Evolutionary conservation across 371 early-diverging fungal species (phyloP).

Genomic region (Synchytrium microbalum): DNA sequence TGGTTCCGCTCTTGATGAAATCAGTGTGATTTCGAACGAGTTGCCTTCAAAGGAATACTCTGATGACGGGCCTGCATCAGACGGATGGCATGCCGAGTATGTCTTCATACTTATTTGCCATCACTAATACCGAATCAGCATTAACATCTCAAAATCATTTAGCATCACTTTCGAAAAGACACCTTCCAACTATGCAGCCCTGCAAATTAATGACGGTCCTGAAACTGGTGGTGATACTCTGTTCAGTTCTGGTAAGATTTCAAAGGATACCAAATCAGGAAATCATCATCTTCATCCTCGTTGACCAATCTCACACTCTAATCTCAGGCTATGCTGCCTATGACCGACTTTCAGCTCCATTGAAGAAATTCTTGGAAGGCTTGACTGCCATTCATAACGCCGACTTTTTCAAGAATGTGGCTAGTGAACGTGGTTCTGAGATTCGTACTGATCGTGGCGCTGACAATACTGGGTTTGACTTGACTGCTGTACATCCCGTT

Average conservation of each 20-base stretch:
- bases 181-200: conserved; percentile 48
- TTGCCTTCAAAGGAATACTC: too few species aligned
- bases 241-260: conserved; percentile 2
- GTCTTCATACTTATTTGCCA: background rate
- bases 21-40: too few species aligned
- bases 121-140: background rate
- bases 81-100: too few species aligned
- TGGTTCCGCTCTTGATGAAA: too few species aligned
- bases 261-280: background rate
- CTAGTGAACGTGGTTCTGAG: conserved; percentile 1
- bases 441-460: conserved; percentile 16
- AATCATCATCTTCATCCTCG: conserved; percentile 31
- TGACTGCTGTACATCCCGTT: conserved; percentile 39
- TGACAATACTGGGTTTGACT: conserved; percentile 16
- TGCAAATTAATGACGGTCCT: conserved; percentile 47
- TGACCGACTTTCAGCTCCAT: conserved; percentile 46
- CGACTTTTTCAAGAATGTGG: conserved; percentile 35
- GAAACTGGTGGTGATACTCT: conserved; percentile 50
- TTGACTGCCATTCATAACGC: conserved; percentile 55
- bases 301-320: too few species aligned
- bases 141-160: too few species aligned
- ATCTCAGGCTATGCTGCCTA: conserved; percentile 55
- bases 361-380: conserved; percentile 49
- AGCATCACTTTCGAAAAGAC: conserved; percentile 51
- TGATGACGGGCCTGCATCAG: too few species aligned